These are phyloP conservation scores for Aspergillus ellipticus DNA, from an alignment of 495 filamentous ascomycete genomes.

Conservation along the genomic window DNA sequence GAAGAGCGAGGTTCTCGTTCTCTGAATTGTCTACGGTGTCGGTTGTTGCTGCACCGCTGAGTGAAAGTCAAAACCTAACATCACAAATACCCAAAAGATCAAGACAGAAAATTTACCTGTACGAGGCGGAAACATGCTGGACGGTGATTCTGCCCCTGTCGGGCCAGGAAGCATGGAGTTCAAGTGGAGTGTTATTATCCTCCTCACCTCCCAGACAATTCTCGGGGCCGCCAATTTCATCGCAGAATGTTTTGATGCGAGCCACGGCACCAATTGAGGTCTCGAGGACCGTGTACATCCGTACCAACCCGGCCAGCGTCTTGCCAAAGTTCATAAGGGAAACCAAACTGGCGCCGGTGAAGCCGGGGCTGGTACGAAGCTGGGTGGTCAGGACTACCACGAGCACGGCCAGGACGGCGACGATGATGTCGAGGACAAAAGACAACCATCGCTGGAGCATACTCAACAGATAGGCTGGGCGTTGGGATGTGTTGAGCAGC, in stretches of 20 bases:
- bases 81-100: no score
- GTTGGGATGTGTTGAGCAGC: conserved; percentile 37
- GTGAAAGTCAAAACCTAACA: not conserved
- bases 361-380: conserved; percentile 25
- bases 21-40: not conserved
- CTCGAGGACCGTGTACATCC: conserved; percentile 44
- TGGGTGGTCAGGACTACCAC: conserved; percentile 19
- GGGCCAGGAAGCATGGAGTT: conserved; percentile 15
- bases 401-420: not conserved
- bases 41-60: not conserved
- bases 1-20: conserved; percentile 11
- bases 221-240: conserved; percentile 22
- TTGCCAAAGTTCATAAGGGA: conserved; percentile 34
- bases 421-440: conserved; percentile 36
- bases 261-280: conserved; percentile 46
- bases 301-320: conserved; percentile 29
- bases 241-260: conserved; percentile 33
- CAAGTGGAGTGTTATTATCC: conserved; percentile 11
- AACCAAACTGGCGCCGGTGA: conserved; percentile 2
- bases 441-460: conserved; percentile 44
- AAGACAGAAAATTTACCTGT: conserved; percentile 14
- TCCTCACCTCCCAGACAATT: not conserved
- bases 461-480: conserved; percentile 41
- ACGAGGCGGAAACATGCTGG: conserved; percentile 29
- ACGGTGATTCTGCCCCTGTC: conserved; percentile 23